A percentile compares a stretch with the other conserved stretches of the same genome.
These are phyloP conservation scores for Cercospora canescens DNA, from an alignment of 2,329 filamentous ascomycete species.

Conservation along the genomic window DNA sequence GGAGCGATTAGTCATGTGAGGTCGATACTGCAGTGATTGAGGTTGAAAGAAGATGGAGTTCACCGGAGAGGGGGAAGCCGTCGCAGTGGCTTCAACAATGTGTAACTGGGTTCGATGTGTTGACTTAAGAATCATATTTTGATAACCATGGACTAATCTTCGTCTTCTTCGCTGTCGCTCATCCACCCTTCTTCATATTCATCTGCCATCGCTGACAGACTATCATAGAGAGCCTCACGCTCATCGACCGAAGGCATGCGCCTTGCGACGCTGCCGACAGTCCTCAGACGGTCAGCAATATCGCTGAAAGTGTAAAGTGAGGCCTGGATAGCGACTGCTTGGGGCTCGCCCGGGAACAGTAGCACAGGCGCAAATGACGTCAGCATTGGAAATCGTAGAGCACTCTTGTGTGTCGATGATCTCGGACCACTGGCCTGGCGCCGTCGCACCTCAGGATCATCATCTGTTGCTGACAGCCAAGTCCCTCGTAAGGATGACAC, in stretches of 20 bases:
- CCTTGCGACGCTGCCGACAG: constrained; percentile 52
- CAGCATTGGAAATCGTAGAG: constrained; percentile 71
- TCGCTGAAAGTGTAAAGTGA: constrained; percentile 72
- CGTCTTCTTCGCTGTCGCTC: constrained; percentile 69
- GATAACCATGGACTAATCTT: constrained; percentile 24
- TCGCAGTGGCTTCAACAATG: neutral
- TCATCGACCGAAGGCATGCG: constrained; percentile 72
- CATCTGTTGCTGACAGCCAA: constrained; percentile 37
- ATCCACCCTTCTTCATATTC: constrained; percentile 84
- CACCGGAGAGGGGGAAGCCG: neutral
- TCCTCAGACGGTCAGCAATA: constrained; percentile 68
- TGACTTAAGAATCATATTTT: neutral
- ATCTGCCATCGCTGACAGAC: constrained; percentile 78
- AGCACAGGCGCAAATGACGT: constrained; percentile 84
- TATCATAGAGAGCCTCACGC: constrained; percentile 78
- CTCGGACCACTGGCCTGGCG: constrained; percentile 33
- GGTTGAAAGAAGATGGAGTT: neutral
- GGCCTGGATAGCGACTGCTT: constrained; percentile 48
- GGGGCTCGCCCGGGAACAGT: constrained; percentile 40
- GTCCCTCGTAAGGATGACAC: constrained; percentile 41
- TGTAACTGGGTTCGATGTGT: neutral
- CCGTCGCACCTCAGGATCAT: constrained; percentile 37
- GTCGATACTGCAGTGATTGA: neutral
- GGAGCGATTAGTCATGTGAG: neutral
- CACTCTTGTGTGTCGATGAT: constrained; percentile 40